Percentiles rank a stretch among this genome's conserved stretches.
These are phyloP conservation scores for Populus alba DNA, from an alignment of 345 rosid species.

Conservation along the genomic window DNA sequence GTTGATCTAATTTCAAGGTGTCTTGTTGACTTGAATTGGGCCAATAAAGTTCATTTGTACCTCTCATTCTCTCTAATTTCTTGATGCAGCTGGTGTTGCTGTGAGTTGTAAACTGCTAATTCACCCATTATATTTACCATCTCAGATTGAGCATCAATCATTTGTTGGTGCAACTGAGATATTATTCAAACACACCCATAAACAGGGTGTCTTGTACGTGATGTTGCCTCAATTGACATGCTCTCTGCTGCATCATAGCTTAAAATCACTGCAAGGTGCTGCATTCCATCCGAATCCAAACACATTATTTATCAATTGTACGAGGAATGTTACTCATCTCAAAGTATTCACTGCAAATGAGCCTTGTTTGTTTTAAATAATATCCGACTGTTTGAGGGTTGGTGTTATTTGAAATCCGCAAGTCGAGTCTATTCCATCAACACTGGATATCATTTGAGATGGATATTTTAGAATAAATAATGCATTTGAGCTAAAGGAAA, in stretches of 20 bases:
- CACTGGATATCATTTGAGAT: too few relatives aligned
- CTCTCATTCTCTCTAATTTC: neutral
- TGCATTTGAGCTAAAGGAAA: neutral
- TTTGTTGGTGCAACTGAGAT: constrained; percentile 26
- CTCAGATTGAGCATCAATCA: constrained; percentile 8
- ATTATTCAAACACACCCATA: constrained; percentile 24
- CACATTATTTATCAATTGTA: neutral
- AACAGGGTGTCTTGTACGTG: constrained; percentile 20
- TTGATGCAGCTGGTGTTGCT: neutral
- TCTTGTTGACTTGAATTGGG: neutral
- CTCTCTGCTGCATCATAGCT: constrained; percentile 25
- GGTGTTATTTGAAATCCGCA: neutral
- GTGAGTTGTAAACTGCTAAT: constrained; percentile 11
- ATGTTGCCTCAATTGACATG: constrained; percentile 20
- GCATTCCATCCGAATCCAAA: neutral
- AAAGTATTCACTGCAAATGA: neutral
- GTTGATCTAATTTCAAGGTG: neutral
- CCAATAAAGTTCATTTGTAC: neutral
- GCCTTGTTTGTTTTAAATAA: neutral
- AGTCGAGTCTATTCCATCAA: too few relatives aligned
- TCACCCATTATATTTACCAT: neutral
- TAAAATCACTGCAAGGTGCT: constrained; percentile 21
- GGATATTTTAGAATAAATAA: too few relatives aligned
- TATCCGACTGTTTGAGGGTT: too few relatives aligned
- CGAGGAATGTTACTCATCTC: neutral